These are phyloP conservation scores for Biancaea sappan DNA, from an alignment of 306 rosid genomes.

Conservation along the genomic window DNA sequence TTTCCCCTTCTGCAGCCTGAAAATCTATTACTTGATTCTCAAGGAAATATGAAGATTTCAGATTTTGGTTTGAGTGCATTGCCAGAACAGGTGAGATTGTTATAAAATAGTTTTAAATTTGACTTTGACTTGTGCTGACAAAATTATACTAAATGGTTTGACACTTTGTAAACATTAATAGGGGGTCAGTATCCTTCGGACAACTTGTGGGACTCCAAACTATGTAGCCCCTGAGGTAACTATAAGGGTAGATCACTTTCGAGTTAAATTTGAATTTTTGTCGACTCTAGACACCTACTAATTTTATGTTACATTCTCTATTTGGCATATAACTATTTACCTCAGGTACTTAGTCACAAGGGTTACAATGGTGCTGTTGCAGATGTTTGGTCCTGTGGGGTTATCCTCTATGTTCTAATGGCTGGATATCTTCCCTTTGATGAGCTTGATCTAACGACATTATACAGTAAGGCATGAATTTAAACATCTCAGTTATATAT, in stretches of 20 bases:
- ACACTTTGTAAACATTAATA: constrained; percentile 37
- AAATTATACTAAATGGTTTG: constrained; percentile 3
- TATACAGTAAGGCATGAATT: constrained; percentile 89
- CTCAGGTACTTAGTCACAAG: constrained; percentile 87
- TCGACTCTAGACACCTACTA: constrained; percentile 14
- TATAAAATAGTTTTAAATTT: constrained; percentile 10
- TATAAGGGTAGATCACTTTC: constrained; percentile 19
- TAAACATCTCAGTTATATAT: constrained; percentile 27
- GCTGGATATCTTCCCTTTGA: constrained; percentile 95
- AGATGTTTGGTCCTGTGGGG: constrained; percentile 97
- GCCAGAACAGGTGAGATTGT: constrained; percentile 71
- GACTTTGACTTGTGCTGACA: neutral
- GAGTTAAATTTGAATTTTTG: constrained; percentile 27
- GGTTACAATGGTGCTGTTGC: constrained; percentile 91
- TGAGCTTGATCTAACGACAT: constrained; percentile 89
- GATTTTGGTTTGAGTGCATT: constrained; percentile 95
- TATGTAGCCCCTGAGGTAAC: constrained; percentile 94
- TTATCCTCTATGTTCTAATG: constrained; percentile 83
- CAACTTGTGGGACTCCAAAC: constrained; percentile 94
- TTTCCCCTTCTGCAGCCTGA: constrained; percentile 69
- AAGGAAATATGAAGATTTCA: constrained; percentile 77
- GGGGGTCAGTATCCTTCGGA: constrained; percentile 87
- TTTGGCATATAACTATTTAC: constrained; percentile 35
- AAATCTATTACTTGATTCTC: constrained; percentile 88
- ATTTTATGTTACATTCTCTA: neutral